phyloP scores from a whole-genome alignment of 163 green algal species.

The Volvox carteri region DNA sequence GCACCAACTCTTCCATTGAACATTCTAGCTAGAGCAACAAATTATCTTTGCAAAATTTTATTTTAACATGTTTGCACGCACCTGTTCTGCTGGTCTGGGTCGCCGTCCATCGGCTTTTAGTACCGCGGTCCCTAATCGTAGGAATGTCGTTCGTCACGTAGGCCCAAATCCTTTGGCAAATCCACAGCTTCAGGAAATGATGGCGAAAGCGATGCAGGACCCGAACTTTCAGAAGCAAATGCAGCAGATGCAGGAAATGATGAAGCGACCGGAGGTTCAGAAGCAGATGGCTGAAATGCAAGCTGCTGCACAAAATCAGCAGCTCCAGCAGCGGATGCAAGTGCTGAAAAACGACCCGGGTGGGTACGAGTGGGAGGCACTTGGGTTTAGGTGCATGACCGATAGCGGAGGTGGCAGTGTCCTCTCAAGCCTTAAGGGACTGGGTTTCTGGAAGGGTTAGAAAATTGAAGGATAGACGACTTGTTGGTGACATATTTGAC shows the following conservation, averaged over 20 bases:
- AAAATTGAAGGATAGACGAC: too few species aligned
- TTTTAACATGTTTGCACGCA: slow-evolving; percentile 11
- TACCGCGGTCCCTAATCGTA: not conserved
- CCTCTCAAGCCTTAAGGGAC: too few species aligned
- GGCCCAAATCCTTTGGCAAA: slow-evolving; percentile 27
- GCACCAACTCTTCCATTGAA: too few species aligned
- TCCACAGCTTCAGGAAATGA: slow-evolving; percentile 11
- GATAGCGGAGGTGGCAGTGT: too few species aligned
- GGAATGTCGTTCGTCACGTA: not conserved
- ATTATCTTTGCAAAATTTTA: not conserved
- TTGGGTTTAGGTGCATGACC: too few species aligned
- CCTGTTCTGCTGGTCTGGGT: not conserved
- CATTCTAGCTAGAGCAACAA: too few species aligned
- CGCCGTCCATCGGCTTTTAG: slow-evolving; percentile 16
- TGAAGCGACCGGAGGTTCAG: slow-evolving; percentile 68
- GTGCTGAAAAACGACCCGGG: slow-evolving; percentile 63
- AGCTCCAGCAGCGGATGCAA: slow-evolving; percentile 66
- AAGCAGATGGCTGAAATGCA: slow-evolving; percentile 69
- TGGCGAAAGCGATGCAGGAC: slow-evolving; percentile 29
- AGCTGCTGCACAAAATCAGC: slow-evolving; percentile 64
- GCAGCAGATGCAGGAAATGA: slow-evolving; percentile 66
- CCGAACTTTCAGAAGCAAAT: slow-evolving; percentile 50
- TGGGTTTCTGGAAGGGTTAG: too few species aligned
- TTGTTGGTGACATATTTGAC: too few species aligned
- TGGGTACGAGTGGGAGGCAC: slow-evolving; percentile 20